Evolutionary conservation across 441 rosid genomes (phyloP).

Genomic region (Aleurites moluccanus): DNA sequence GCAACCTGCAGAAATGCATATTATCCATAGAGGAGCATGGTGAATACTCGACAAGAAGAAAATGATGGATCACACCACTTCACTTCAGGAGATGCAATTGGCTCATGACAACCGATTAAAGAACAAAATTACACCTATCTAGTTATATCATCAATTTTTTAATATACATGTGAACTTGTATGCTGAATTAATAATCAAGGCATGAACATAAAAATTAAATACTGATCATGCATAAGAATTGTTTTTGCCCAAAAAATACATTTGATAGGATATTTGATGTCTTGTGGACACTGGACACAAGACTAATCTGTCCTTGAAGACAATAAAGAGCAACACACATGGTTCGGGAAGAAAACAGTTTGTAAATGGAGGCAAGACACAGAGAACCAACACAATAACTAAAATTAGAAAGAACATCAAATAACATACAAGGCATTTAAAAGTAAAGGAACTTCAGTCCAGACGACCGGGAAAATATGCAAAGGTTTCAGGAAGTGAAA

Average conservation of each 20-base stretch:
- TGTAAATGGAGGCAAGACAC: not conserved
- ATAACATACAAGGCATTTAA: not conserved
- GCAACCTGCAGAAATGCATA: slow-evolving; percentile 60
- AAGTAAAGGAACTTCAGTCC: not conserved
- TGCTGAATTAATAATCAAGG: not conserved
- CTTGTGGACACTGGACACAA: not conserved
- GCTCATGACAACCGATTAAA: not conserved
- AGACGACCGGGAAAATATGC: not conserved
- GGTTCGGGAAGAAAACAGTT: not conserved
- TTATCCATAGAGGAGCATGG: not conserved
- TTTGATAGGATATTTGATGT: not conserved
- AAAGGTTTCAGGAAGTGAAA: not conserved
- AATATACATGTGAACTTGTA: not conserved
- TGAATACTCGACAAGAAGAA: not conserved
- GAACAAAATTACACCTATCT: not conserved
- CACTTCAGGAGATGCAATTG: not conserved
- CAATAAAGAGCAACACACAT: not conserved
- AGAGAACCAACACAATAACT: not conserved
- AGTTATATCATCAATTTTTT: not conserved
- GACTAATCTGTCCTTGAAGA: not conserved
- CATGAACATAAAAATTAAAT: not conserved
- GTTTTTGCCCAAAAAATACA: not conserved
- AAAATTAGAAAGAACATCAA: not conserved
- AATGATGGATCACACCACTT: not conserved
- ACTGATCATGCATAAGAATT: not conserved